Conservation (phyloP, 345 rosid species). For the Iberis pinnata region DNA sequence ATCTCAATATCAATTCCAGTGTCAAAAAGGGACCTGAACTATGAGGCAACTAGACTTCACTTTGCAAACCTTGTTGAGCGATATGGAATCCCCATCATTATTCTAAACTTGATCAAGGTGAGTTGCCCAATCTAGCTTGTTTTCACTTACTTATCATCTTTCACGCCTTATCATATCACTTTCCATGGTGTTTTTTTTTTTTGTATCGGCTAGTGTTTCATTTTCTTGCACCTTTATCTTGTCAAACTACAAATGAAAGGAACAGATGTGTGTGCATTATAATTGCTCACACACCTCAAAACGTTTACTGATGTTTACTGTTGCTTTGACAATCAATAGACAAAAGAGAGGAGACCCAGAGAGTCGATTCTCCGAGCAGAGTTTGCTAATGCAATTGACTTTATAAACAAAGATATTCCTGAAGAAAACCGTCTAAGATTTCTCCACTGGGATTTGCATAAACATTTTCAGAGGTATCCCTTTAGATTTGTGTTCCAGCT, state of each 20-base stretch:
- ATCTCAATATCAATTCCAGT: slow-evolving; percentile 41
- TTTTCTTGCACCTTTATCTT: slow-evolving; percentile 8
- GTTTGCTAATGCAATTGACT: slow-evolving; percentile 94
- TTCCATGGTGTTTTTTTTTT: background rate
- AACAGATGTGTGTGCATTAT: slow-evolving; percentile 10
- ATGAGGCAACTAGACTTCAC: slow-evolving; percentile 90
- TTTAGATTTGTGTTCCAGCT: slow-evolving; percentile 1
- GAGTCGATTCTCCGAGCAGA: slow-evolving; percentile 90
- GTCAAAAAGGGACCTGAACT: slow-evolving; percentile 79
- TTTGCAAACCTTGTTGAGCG: slow-evolving; percentile 82
- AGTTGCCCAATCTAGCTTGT: slow-evolving; percentile 22
- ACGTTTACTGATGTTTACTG: slow-evolving; percentile 8
- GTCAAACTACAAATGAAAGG: background rate
- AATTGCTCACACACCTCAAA: slow-evolving; percentile 8
- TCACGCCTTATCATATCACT: background rate
- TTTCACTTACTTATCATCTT: slow-evolving; percentile 7
- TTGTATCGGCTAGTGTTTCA: slow-evolving; percentile 13
- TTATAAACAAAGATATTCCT: slow-evolving; percentile 75
- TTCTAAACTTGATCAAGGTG: slow-evolving; percentile 92
- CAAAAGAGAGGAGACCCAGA: slow-evolving; percentile 54
- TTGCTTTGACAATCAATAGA: slow-evolving; percentile 20
- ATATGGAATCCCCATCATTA: slow-evolving; percentile 92
- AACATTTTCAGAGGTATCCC: slow-evolving; percentile 68
- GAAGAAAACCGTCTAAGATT: slow-evolving; percentile 70
- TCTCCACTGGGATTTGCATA: slow-evolving; percentile 49